Evolutionary conservation across 2,329 filamentous ascomycete species (phyloP), one percentile per base, ranked within the genome.

Genomic region (Penicillium sp.): DNA sequence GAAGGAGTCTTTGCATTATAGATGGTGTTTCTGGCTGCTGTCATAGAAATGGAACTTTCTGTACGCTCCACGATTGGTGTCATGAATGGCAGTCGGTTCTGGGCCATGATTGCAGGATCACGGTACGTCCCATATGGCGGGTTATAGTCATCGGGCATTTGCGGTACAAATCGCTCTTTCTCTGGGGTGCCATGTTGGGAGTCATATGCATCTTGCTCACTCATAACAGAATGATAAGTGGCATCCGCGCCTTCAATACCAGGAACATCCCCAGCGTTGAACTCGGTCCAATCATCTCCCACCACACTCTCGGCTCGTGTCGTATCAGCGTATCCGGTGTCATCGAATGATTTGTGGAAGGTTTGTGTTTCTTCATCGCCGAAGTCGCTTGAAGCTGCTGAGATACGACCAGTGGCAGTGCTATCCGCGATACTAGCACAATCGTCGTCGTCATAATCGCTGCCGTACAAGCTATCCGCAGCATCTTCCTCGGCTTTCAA

Each of bases 21-120:
- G 78, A 71, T 83, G 83, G 61, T 82, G 82, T 71, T 83, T 83
- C 63, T 79, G 79, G 51, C 79, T 69, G 60, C 80, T 75, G 48
- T 84, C 81, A 24, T 86, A 4, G 84, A 83, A 37, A 97, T 77
- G 0, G 92, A 97, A 10, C 87, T 89, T 74, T 99, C 94, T 0
- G 94, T 99, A 65, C 91, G 87, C 73, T 99, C 94, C 1, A 94
- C 93, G 62, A 99, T 99, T 1, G 94, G 94, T 0, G 94, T 99
- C 94, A 99, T 97, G 72, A 97, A 99, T 3, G 93, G 94, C 9
- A 97, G 80, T 51, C 92, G 88, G 74, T 92, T 96, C 67, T 97
- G 95, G 55, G 92, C 91, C 72, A 88, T 82, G 71, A 92, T 83
- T 31, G 78, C 83, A 68, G 91, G 85, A 73, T 96, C 90, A 68